Evolutionary conservation across 192 early-diverging fungal species (phyloP).

Genomic region (Umbelopsis sp.): DNA sequence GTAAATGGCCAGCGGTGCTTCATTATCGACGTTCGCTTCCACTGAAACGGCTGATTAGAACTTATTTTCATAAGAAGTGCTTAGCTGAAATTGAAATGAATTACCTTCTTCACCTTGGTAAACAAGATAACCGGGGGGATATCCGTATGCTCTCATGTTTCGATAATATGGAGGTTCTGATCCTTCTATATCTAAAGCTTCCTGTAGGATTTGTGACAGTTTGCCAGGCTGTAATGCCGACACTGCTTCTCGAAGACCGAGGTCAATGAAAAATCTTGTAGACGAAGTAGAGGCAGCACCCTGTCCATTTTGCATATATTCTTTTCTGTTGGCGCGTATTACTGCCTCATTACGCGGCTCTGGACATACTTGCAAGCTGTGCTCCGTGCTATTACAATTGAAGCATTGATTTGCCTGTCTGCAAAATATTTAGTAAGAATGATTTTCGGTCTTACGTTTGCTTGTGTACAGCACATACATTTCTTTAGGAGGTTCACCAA

Average conservation of each 20-base stretch:
- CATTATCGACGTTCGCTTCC: neutral
- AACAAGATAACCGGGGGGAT: constrained; percentile 2
- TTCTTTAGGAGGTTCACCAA: constrained; percentile 1
- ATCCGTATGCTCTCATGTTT: neutral
- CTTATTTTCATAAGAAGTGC: too few relatives aligned
- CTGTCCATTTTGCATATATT: neutral
- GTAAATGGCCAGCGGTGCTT: neutral
- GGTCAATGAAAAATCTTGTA: constrained; percentile 7
- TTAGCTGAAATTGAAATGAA: neutral
- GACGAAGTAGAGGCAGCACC: neutral
- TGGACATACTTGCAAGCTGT: constrained; percentile 10
- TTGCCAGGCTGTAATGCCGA: neutral
- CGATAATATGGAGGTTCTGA: constrained; percentile 6
- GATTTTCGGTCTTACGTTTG: neutral
- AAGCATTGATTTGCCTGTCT: constrained; percentile 10
- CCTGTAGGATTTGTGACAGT: neutral
- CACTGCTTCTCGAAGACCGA: constrained; percentile 6
- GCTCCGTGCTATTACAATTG: constrained; percentile 6
- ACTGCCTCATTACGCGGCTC: neutral
- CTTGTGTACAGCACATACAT: neutral
- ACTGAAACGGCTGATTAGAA: neutral
- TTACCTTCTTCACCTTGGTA: neutral
- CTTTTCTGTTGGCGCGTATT: constrained; percentile 3
- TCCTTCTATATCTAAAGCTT: neutral
- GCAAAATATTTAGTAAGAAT: neutral